These are phyloP conservation scores for Yarrowia sp. DNA, from an alignment of 805 yeast genomes.

Conservation along the genomic window DNA sequence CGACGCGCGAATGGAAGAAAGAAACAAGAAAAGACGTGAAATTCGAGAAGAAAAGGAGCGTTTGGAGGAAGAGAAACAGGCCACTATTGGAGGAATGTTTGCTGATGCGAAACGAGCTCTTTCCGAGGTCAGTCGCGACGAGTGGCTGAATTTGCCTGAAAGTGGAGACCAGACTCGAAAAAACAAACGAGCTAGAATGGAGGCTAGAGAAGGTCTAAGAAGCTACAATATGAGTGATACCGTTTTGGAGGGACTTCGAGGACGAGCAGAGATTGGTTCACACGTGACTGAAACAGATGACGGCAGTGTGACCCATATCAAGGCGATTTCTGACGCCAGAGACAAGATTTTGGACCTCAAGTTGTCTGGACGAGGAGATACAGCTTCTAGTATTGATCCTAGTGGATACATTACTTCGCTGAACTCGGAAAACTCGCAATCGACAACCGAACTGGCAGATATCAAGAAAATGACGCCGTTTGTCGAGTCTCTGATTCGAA, in stretches of 20 bases:
- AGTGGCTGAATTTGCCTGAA: slow-evolving; percentile 84
- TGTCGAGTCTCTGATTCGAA: slow-evolving; percentile 61
- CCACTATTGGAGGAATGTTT: slow-evolving; percentile 52
- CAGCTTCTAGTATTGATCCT: slow-evolving; percentile 37
- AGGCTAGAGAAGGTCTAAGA: slow-evolving; percentile 60
- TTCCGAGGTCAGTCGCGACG: slow-evolving; percentile 54
- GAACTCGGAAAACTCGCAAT: slow-evolving; percentile 30
- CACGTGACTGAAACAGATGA: slow-evolving; percentile 31
- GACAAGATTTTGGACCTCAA: slow-evolving; percentile 56
- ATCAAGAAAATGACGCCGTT: slow-evolving; percentile 55
- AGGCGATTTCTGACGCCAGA: slow-evolving; percentile 59
- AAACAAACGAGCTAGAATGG: slow-evolving; percentile 66
- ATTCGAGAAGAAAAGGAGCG: slow-evolving; percentile 33
- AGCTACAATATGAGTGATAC: slow-evolving; percentile 82
- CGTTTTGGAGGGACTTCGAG: slow-evolving; percentile 43
- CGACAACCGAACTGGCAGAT: slow-evolving; percentile 49
- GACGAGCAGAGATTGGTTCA: slow-evolving; percentile 34
- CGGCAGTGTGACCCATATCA: slow-evolving; percentile 44
- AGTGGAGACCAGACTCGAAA: slow-evolving; percentile 80
- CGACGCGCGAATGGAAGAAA: slow-evolving; percentile 50
- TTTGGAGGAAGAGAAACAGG: slow-evolving; percentile 33
- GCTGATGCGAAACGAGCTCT: slow-evolving; percentile 64
- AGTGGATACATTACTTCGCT: slow-evolving; percentile 46
- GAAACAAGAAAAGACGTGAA: slow-evolving; percentile 34
- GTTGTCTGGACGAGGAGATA: slow-evolving; percentile 43